phyloP scores from a whole-genome alignment of 2,329 filamentous ascomycete genomes.

The Chaetomium sp. region DNA sequence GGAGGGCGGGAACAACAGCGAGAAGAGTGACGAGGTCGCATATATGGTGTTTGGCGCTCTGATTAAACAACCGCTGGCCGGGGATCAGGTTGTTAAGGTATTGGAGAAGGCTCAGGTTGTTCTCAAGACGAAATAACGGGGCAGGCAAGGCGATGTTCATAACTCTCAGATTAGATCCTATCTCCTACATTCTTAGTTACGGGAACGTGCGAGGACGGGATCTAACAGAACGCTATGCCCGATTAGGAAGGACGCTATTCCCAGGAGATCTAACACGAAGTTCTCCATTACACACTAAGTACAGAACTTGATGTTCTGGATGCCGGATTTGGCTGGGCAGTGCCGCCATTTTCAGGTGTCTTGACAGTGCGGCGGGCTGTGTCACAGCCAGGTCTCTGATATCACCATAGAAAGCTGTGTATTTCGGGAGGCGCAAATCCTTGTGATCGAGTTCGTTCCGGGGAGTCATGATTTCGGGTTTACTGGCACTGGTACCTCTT shows the following conservation, averaged over 20 bases:
- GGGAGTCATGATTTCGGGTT: not conserved
- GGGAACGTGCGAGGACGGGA: too few relatives aligned
- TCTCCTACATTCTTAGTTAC: not conserved
- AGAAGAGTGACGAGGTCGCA: not conserved
- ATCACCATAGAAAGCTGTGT: too few relatives aligned
- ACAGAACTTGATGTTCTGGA: too few relatives aligned
- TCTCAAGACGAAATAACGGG: not conserved
- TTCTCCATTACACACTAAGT: too few relatives aligned
- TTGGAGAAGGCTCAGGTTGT: conserved; percentile 1
- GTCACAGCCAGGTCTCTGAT: too few relatives aligned
- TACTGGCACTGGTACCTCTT: not conserved
- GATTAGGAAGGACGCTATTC: too few relatives aligned
- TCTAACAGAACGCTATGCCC: too few relatives aligned
- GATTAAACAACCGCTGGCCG: not conserved
- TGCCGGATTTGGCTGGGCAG: too few relatives aligned
- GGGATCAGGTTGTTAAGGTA: not conserved
- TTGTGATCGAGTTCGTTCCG: not conserved
- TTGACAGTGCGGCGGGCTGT: too few relatives aligned
- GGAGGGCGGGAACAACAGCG: not conserved
- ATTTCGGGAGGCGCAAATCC: too few relatives aligned
- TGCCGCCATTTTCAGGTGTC: too few relatives aligned
- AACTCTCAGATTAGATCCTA: not conserved
- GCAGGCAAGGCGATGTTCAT: not conserved
- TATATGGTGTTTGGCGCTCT: not conserved
- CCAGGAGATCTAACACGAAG: too few relatives aligned